Conservation (phyloP, 2,329 filamentous ascomycete genomes). For the Fusarium tricinctum region DNA sequence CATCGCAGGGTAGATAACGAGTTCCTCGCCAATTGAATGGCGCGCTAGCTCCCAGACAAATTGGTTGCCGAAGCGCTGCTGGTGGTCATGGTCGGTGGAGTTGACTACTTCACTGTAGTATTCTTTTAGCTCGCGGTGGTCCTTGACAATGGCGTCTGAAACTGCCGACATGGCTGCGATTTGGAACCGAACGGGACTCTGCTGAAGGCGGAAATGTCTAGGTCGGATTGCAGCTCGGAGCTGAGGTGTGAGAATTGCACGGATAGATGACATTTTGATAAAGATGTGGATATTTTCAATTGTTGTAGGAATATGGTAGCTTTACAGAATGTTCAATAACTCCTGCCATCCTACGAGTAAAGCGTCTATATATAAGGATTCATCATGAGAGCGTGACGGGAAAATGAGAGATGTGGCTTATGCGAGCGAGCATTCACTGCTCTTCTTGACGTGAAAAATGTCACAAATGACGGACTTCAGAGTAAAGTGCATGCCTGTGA, state of each 20-base stretch:
- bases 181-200: not conserved
- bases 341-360: not conserved
- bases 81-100: conserved; percentile 54
- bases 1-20: conserved; percentile 68
- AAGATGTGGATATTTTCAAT: not conserved
- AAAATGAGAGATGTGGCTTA: not conserved
- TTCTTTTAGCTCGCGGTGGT: conserved; percentile 52
- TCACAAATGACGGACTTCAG: not conserved
- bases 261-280: conserved; percentile 14
- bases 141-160: conserved; percentile 48
- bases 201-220: not conserved
- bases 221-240: conserved; percentile 1
- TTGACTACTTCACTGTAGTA: conserved; percentile 60
- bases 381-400: not conserved
- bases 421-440: not conserved
- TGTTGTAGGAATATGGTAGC: no score
- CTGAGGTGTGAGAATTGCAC: not conserved
- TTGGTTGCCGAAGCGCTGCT: conserved; percentile 60
- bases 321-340: no score
- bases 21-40: conserved; percentile 63
- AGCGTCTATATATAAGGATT: not conserved
- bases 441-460: not conserved
- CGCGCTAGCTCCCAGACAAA: conserved; percentile 65
- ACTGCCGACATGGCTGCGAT: conserved; percentile 22
- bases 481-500: not conserved